These are phyloP conservation scores for Colletotrichum godetiae DNA, from an alignment of 2,329 filamentous ascomycete genomes.

Conservation along the genomic window DNA sequence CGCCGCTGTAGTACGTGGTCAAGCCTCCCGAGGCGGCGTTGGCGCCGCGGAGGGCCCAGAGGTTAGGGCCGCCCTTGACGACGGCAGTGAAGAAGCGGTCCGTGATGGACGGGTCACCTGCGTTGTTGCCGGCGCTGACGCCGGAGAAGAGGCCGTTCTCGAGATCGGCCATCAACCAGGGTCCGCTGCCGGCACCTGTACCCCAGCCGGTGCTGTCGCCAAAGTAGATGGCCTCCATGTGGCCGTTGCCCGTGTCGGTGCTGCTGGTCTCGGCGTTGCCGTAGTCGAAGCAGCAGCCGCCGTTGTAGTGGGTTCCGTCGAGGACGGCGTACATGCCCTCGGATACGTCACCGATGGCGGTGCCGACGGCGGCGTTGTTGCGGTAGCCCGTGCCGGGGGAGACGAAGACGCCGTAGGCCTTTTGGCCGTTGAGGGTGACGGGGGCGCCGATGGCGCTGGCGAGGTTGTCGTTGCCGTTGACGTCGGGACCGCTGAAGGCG, in stretches of 20 bases:
- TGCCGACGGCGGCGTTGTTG: slow-evolving; percentile 64
- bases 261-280: slow-evolving; percentile 66
- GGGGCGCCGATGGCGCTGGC: slow-evolving; percentile 70
- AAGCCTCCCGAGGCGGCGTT: slow-evolving; percentile 65
- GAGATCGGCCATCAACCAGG: slow-evolving; percentile 77
- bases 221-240: slow-evolving; percentile 78
- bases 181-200: slow-evolving; percentile 66
- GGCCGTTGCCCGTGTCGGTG: slow-evolving; percentile 67
- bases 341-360: slow-evolving; percentile 63
- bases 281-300: slow-evolving; percentile 67
- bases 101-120: slow-evolving; percentile 62
- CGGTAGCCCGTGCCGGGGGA: slow-evolving; percentile 73
- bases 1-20: slow-evolving; percentile 69
- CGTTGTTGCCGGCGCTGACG: slow-evolving; percentile 55
- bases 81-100: slow-evolving; percentile 67
- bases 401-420: slow-evolving; percentile 73
- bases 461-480: slow-evolving; percentile 68
- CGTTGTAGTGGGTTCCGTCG: slow-evolving; percentile 70
- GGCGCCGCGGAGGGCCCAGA: slow-evolving; percentile 70
- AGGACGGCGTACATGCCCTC: slow-evolving; percentile 72
- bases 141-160: slow-evolving; percentile 76
- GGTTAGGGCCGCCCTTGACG: slow-evolving; percentile 66
- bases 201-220: slow-evolving; percentile 67
- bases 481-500: slow-evolving; percentile 65
- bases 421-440: slow-evolving; percentile 69